These are phyloP conservation scores for Saprolegnia diclina DNA, from an alignment of 352 stramenopile species.

Conservation along the genomic window DNA sequence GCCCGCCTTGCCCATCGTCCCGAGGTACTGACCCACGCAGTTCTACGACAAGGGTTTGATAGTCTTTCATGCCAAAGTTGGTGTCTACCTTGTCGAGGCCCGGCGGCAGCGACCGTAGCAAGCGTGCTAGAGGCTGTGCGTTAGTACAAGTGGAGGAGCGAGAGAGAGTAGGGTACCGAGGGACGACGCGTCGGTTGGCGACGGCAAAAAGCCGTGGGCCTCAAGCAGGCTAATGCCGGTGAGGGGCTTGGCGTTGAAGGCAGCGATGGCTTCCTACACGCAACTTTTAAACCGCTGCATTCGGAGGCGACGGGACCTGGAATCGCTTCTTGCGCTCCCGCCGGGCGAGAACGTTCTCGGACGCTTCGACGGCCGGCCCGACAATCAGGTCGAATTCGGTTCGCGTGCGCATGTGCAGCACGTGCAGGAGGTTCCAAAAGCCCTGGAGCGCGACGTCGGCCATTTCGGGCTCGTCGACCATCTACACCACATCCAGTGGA, in stretches of 20 bases:
- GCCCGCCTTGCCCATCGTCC: slow-evolving; percentile 74
- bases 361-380: slow-evolving; percentile 31
- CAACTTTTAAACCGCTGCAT: background rate
- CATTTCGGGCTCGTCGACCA: slow-evolving; percentile 26
- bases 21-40: slow-evolving; percentile 78
- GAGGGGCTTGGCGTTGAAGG: slow-evolving; percentile 93
- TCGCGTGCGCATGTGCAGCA: slow-evolving; percentile 57
- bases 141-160: slow-evolving; percentile 26
- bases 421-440: slow-evolving; percentile 71
- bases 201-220: slow-evolving; percentile 68
- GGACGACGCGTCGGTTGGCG: slow-evolving; percentile 60
- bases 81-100: slow-evolving; percentile 62
- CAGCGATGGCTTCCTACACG: slow-evolving; percentile 59
- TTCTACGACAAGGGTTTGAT: slow-evolving; percentile 29
- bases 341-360: slow-evolving; percentile 50
- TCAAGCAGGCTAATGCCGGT: slow-evolving; percentile 86
- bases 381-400: background rate
- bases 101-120: slow-evolving; percentile 73
- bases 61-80: background rate
- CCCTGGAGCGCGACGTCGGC: slow-evolving; percentile 58
- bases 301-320: slow-evolving; percentile 29
- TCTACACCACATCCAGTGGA: background rate
- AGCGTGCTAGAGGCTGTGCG: slow-evolving; percentile 29
- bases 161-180: slow-evolving; percentile 84
- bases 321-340: slow-evolving; percentile 78